Evolutionary conservation across 2,329 filamentous ascomycete species (phyloP).

Genomic region (Arachnomyces sp.): DNA sequence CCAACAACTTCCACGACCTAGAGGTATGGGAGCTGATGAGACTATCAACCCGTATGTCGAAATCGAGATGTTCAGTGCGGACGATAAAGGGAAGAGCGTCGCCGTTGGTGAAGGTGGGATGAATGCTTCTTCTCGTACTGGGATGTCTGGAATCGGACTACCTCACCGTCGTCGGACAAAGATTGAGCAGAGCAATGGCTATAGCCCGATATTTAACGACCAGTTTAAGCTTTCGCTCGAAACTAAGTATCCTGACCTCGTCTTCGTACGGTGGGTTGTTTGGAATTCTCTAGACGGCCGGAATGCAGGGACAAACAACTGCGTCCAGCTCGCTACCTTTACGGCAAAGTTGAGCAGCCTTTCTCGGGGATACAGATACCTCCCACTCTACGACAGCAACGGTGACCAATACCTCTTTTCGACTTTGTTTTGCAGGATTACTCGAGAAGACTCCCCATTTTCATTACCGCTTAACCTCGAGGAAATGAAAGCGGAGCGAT

Average conservation of each 20-base stretch:
- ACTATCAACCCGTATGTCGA: conserved; percentile 89
- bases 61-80: conserved; percentile 87
- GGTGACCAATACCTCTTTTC: conserved; percentile 94
- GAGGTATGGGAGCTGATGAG: conserved; percentile 60
- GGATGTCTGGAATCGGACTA: conserved; percentile 58
- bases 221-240: conserved; percentile 72
- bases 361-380: conserved; percentile 83
- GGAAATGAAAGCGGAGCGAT: conserved; percentile 32
- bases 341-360: conserved; percentile 86
- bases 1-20: conserved; percentile 82
- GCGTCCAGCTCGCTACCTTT: conserved; percentile 68
- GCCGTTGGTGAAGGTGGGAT: conserved; percentile 58
- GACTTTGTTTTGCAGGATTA: conserved; percentile 83
- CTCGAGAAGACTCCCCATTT: conserved; percentile 46
- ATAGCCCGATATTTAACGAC: conserved; percentile 81
- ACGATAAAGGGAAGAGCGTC: conserved; percentile 74
- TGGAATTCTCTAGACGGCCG: conserved; percentile 75
- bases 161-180: conserved; percentile 72
- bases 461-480: conserved; percentile 27
- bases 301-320: conserved; percentile 56
- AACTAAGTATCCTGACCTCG: conserved; percentile 87
- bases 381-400: conserved; percentile 78
- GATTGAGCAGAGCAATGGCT: conserved; percentile 79
- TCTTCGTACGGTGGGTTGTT: conserved; percentile 89
- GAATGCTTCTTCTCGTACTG: conserved; percentile 55